Evolutionary conservation across 495 filamentous ascomycete genomes (phyloP).

Genomic region (Penicillium canescens): DNA sequence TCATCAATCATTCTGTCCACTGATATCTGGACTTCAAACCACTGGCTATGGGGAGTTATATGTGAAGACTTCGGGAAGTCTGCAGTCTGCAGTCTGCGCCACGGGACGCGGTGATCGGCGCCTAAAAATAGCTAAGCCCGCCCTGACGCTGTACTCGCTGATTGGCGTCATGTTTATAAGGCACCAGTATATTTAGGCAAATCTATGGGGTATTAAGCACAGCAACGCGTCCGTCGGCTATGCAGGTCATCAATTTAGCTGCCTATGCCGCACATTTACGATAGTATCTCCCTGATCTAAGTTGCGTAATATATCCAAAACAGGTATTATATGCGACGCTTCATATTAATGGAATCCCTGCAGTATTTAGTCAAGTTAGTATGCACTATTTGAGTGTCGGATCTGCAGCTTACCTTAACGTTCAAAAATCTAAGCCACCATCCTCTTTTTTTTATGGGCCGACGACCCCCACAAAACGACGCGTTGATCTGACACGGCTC

Average conservation of each 20-base stretch:
- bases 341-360: too few species aligned
- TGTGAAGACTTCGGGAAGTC: background rate
- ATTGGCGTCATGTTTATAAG: background rate
- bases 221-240: slow-evolving; percentile 7
- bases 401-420: too few species aligned
- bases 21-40: background rate
- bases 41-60: slow-evolving; percentile 1
- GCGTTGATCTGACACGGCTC: too few species aligned
- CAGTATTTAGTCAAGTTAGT: too few species aligned
- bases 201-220: slow-evolving; percentile 7
- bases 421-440: too few species aligned
- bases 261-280: background rate
- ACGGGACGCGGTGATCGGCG: slow-evolving; percentile 20
- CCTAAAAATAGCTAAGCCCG: slow-evolving; percentile 20
- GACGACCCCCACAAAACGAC: too few species aligned
- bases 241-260: slow-evolving; percentile 2
- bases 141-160: background rate
- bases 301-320: background rate
- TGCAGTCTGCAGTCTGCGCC: slow-evolving; percentile 17
- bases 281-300: background rate
- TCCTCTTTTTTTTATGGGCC: too few species aligned
- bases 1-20: slow-evolving; percentile 79
- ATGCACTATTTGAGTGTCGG: too few species aligned
- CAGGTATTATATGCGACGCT: too few species aligned
- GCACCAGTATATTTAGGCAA: slow-evolving; percentile 11